Conservation (phyloP, 2,329 filamentous ascomycete species). For the Curvularia verruculosa region DNA sequence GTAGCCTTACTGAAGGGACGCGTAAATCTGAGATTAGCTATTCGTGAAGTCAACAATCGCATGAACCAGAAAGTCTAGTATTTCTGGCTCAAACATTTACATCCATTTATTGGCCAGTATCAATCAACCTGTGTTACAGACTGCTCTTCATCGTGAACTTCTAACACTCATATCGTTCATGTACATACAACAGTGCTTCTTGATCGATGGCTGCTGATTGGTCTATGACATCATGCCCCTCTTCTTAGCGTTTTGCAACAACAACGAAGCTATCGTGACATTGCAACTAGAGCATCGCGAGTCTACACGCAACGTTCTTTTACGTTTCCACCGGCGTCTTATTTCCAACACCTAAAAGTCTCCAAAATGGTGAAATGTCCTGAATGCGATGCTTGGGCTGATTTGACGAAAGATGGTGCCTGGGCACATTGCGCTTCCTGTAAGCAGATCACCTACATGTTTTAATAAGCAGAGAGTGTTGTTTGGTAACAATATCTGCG, state of each 20-base stretch:
- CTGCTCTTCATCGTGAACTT: too few relatives aligned
- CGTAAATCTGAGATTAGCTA: too few relatives aligned
- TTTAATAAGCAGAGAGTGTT: neutral
- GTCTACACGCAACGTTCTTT: neutral
- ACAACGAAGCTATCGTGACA: constrained; percentile 6
- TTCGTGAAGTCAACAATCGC: too few relatives aligned
- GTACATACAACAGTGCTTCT: neutral
- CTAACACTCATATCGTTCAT: neutral
- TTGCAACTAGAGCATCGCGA: neutral
- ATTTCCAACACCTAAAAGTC: neutral
- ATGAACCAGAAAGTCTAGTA: too few relatives aligned
- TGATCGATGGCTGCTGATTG: constrained; percentile 6
- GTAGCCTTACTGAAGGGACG: too few relatives aligned
- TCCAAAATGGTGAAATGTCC: constrained; percentile 34
- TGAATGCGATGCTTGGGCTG: constrained; percentile 36
- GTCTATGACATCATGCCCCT: constrained; percentile 22
- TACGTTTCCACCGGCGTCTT: neutral
- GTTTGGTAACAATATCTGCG: neutral
- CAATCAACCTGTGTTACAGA: too few relatives aligned
- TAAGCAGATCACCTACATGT: constrained; percentile 12
- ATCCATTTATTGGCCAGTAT: too few relatives aligned
- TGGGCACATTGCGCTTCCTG: constrained; percentile 41
- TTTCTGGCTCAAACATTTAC: too few relatives aligned
- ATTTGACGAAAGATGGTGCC: constrained; percentile 37
- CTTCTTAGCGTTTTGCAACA: constrained; percentile 10